Conservation (phyloP, 106 monocot genomes). For the Triglochin maritima region DNA sequence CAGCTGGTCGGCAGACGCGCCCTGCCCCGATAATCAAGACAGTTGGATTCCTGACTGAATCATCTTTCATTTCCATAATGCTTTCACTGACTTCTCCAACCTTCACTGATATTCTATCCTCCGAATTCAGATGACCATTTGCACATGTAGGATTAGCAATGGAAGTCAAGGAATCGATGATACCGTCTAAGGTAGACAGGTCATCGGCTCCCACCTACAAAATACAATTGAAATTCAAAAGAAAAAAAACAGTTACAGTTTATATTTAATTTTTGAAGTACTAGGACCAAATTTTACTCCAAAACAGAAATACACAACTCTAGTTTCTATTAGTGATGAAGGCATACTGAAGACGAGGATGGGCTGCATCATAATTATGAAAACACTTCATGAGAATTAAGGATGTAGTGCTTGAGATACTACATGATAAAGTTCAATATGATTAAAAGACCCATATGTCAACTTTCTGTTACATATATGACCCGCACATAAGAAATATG, state of each 20-base stretch:
- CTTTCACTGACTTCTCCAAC: conserved; percentile 23
- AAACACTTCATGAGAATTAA: too few relatives aligned
- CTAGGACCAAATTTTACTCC: too few relatives aligned
- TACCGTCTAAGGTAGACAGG: conserved; percentile 39
- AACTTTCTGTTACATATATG: too few relatives aligned
- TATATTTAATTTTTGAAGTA: too few relatives aligned
- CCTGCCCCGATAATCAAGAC: conserved; percentile 93
- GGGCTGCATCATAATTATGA: too few relatives aligned
- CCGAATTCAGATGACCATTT: conserved; percentile 12
- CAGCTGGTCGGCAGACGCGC: conserved; percentile 82
- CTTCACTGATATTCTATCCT: background rate
- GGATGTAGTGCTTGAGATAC: too few relatives aligned
- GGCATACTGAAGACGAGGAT: too few relatives aligned
- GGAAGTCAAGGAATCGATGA: conserved; percentile 60
- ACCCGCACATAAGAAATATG: too few relatives aligned
- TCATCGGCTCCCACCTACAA: conserved; percentile 73
- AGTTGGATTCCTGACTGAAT: conserved; percentile 18
- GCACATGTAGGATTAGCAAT: conserved; percentile 35
- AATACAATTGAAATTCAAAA: background rate
- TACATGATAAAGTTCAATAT: too few relatives aligned
- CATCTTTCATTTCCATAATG: conserved; percentile 11
- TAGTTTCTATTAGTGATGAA: too few relatives aligned
- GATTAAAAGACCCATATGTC: too few relatives aligned
- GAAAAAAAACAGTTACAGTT: background rate
- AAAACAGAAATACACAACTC: too few relatives aligned